Evolutionary conservation across 345 rosid species (phyloP), one percentile per base, ranked within the genome.

Genomic region (Citrus sinensis): DNA sequence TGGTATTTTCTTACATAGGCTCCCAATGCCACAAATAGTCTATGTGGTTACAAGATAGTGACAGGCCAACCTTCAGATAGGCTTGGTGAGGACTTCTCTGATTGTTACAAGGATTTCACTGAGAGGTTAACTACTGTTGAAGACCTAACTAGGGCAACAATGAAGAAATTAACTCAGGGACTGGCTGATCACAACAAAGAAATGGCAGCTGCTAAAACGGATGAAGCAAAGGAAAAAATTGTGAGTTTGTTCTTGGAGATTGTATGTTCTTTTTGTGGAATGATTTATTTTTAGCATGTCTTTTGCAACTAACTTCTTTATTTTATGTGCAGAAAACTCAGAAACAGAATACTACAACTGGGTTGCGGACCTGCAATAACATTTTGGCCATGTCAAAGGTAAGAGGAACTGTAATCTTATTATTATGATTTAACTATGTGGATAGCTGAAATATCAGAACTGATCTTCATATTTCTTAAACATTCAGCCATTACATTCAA

Each of bases 311-410:
- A 74, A 62, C n/a, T 27, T 27, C 37, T 20, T 63, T 60, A 25
- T 58, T 65, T 70, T 73, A 58, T 82, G 65, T 58, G 78, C 85
- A 96, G 99, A 97, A 94, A 90, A 93, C 92, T 75, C 92, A 90
- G 77, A 94, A 88, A 85, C 98, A 92, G 83, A 93, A 90, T 72
- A 82, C 97, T 54, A 94, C 98, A 78, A 90, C 90, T 75, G 98
- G 97, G 75, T 86, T 97, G 85, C 86, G 97, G 70, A 94, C 98
- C 59, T 97, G 98, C 86, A 94, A 94, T 85, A 94, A 97, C 87
- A 95, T 93, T 80, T 86, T 95, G 83, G 91, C 98, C 56, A 92
- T 95, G 98, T 87, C 98, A 79, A 97, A 94, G 99, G 99, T 97
- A 79, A 83, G 66, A 29, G 39, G 49, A 63, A 76, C 2, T 73